Percentiles rank a stretch among this genome's conserved stretches.
These are phyloP conservation scores for Bipolaris cookei DNA, from an alignment of 2,329 filamentous ascomycete species.

Conservation along the genomic window DNA sequence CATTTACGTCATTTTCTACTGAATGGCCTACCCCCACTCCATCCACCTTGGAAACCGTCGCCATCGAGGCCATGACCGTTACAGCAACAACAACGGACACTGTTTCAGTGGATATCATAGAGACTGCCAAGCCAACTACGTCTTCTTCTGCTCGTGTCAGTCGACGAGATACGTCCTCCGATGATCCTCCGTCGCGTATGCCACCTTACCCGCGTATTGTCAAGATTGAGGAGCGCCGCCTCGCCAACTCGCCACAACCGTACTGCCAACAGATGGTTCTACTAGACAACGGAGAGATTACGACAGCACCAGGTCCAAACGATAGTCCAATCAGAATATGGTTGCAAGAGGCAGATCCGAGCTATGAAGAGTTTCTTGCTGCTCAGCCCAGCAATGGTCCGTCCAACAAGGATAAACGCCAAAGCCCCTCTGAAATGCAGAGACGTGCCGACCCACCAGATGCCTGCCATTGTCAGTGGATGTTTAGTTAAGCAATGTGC, in stretches of 20 bases:
- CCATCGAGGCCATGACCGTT: constrained; percentile 16
- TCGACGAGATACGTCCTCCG: constrained; percentile 22
- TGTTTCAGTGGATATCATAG: constrained; percentile 14
- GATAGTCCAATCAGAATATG: constrained; percentile 47
- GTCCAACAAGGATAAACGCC: constrained; percentile 22
- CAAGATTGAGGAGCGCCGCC: constrained; percentile 70
- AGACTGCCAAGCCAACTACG: constrained; percentile 6
- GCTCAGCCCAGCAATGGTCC: constrained; percentile 16
- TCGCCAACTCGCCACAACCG: constrained; percentile 56
- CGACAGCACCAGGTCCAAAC: constrained; percentile 42
- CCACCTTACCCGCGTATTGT: constrained; percentile 62
- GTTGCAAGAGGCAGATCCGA: constrained; percentile 52
- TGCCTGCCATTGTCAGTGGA: constrained; percentile 50
- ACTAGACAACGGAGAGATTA: constrained; percentile 57
- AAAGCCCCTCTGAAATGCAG: constrained; percentile 12
- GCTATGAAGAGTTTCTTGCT: constrained; percentile 34
- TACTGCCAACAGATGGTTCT: constrained; percentile 72
- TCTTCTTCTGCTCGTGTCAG: constrained; percentile 14
- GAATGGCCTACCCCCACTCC: constrained; percentile 29
- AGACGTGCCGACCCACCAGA: constrained; percentile 39
- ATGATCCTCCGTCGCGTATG: constrained; percentile 32
- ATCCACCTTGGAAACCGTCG: constrained; percentile 17
- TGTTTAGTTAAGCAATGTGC: constrained; percentile 40
- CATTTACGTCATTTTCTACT: constrained; percentile 36
- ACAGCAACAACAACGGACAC: constrained; percentile 10